Evolutionary conservation across 257 asterid species (phyloP).

Genomic region (Sherardia arvensis): DNA sequence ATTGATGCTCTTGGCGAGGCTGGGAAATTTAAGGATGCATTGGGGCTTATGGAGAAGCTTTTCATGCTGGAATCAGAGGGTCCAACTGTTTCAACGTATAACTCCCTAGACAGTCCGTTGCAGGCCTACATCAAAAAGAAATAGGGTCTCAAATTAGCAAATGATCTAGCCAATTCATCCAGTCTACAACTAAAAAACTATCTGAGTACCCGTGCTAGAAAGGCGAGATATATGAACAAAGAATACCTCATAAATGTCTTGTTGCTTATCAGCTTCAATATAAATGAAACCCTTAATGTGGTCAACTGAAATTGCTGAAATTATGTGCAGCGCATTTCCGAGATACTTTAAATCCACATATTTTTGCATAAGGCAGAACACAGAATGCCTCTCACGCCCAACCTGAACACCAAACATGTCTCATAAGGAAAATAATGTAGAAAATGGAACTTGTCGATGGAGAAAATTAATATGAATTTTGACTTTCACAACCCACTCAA

Average conservation of each 20-base stretch:
- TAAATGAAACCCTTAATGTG: constrained; percentile 71
- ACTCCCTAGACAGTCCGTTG: constrained; percentile 59
- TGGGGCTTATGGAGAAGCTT: too few relatives aligned
- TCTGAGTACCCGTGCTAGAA: constrained; percentile 3
- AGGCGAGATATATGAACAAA: constrained; percentile 1
- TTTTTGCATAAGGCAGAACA: constrained; percentile 93
- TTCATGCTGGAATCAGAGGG: too few relatives aligned
- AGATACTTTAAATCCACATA: constrained; percentile 49
- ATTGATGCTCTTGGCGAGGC: too few relatives aligned
- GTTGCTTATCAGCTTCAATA: constrained; percentile 76
- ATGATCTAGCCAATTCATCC: neutral
- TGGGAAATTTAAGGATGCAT: too few relatives aligned
- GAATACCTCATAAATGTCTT: constrained; percentile 70
- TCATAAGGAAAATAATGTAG: constrained; percentile 12
- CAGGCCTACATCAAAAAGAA: constrained; percentile 54
- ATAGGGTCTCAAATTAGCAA: constrained; percentile 14
- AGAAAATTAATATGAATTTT: neutral
- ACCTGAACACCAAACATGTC: constrained; percentile 35
- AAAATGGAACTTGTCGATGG: neutral
- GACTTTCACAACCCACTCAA: neutral
- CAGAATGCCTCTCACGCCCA: constrained; percentile 89
- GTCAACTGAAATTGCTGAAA: constrained; percentile 83
- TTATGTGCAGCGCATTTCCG: constrained; percentile 65
- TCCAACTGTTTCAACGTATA: too few relatives aligned
- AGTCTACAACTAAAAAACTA: neutral